A percentile compares a stretch with the other conserved stretches of the same genome.
Evolutionary conservation across 306 rosid species (phyloP).

Genomic region (Oxytropis ochrocephala): DNA sequence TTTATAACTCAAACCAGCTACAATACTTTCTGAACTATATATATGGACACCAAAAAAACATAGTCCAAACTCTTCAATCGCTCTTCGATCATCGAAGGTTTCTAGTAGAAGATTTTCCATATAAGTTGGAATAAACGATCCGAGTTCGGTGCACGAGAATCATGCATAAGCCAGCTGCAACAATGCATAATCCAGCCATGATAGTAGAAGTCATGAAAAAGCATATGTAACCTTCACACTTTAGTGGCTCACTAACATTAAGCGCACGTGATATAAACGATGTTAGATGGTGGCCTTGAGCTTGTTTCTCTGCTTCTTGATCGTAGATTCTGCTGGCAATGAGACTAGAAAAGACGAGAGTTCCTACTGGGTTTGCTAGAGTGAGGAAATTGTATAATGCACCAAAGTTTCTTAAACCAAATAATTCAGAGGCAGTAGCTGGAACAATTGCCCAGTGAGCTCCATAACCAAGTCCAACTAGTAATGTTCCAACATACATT

Average conservation of each 20-base stretch:
- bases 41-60: background rate
- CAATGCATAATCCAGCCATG: constrained; percentile 64
- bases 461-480: constrained; percentile 85
- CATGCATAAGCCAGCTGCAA: constrained; percentile 60
- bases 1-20: background rate
- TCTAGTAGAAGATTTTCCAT: constrained; percentile 50
- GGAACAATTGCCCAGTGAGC: constrained; percentile 96
- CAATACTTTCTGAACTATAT: background rate
- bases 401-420: constrained; percentile 82
- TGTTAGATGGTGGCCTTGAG: constrained; percentile 36
- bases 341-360: constrained; percentile 67
- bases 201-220: constrained; percentile 65
- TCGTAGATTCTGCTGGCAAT: constrained; percentile 84
- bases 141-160: constrained; percentile 68
- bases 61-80: background rate
- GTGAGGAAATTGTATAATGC: constrained; percentile 90
- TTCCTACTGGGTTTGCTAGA: constrained; percentile 74
- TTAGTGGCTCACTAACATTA: constrained; percentile 29
- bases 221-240: constrained; percentile 69
- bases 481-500: constrained; percentile 67
- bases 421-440: constrained; percentile 94
- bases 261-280: constrained; percentile 30
- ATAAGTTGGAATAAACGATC: constrained; percentile 61
- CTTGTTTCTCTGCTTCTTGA: constrained; percentile 78
- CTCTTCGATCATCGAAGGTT: constrained; percentile 1